phyloP scores from a whole-genome alignment of 345 rosid species.

The Lepidium africanum region DNA sequence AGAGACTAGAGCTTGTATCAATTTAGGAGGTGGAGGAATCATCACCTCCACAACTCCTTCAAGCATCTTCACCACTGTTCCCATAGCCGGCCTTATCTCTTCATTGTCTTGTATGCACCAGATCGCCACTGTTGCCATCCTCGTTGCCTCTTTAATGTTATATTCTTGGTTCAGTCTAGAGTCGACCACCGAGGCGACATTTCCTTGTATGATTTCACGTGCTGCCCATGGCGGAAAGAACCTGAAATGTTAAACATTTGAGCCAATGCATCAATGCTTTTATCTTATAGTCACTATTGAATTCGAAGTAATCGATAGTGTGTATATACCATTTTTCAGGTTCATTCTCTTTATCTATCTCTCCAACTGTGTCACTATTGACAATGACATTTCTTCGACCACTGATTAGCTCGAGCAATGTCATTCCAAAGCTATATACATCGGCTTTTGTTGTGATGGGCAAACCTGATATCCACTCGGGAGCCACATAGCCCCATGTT shows the following conservation, averaged over 20 bases:
- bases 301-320: neutral
- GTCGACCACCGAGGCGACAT: conserved; percentile 43
- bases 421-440: conserved; percentile 71
- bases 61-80: conserved; percentile 64
- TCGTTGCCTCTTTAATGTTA: conserved; percentile 43
- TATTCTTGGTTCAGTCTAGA: conserved; percentile 37
- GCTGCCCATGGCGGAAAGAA: conserved; percentile 95
- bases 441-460: conserved; percentile 62
- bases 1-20: conserved; percentile 73
- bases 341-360: conserved; percentile 10
- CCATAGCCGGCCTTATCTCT: conserved; percentile 61
- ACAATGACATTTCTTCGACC: conserved; percentile 58
- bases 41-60: conserved; percentile 56
- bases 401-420: conserved; percentile 54
- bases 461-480: conserved; percentile 58
- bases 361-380: conserved; percentile 26
- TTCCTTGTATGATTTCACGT: conserved; percentile 53
- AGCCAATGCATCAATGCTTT: neutral
- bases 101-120: conserved; percentile 81
- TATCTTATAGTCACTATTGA: neutral
- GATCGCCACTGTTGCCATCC: conserved; percentile 55
- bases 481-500: conserved; percentile 63
- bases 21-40: conserved; percentile 64
- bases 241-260: conserved; percentile 24
- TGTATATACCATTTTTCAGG: conserved; percentile 25